These are phyloP conservation scores for Trichosanthes truncata DNA, from an alignment of 306 rosid genomes.

Conservation along the genomic window DNA sequence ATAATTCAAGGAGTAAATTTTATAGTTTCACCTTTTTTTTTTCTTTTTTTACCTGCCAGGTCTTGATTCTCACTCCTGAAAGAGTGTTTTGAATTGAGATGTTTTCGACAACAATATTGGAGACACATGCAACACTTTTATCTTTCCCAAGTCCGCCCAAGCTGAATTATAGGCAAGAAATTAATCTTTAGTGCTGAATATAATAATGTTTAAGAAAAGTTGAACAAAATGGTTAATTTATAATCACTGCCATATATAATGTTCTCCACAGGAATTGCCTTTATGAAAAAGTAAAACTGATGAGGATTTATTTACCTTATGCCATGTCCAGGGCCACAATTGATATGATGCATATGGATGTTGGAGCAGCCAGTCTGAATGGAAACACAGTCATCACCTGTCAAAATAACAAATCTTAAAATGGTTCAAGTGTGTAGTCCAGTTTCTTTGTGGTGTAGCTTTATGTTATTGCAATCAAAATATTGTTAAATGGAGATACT, in stretches of 20 bases:
- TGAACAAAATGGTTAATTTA: background rate
- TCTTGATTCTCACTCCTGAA: conserved; percentile 83
- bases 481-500: background rate
- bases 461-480: background rate
- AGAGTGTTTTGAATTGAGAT: conserved; percentile 58
- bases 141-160: conserved; percentile 81
- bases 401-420: background rate
- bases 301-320: conserved; percentile 46
- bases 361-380: conserved; percentile 91
- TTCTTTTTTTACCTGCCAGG: conserved; percentile 70
- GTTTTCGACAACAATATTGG: conserved; percentile 59
- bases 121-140: conserved; percentile 69
- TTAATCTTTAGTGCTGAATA: background rate
- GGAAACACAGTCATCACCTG: conserved; percentile 99
- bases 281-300: background rate
- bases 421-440: background rate
- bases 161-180: conserved; percentile 22
- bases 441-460: background rate
- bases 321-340: conserved; percentile 98
- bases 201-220: conserved; percentile 5
- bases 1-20: background rate
- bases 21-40: background rate
- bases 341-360: conserved; percentile 71
- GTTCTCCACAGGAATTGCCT: background rate
- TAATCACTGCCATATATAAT: background rate